Base-by-base conservation (phyloP, 2,329 filamentous ascomycete species). In the Aspergillus chevalieri region DNA sequence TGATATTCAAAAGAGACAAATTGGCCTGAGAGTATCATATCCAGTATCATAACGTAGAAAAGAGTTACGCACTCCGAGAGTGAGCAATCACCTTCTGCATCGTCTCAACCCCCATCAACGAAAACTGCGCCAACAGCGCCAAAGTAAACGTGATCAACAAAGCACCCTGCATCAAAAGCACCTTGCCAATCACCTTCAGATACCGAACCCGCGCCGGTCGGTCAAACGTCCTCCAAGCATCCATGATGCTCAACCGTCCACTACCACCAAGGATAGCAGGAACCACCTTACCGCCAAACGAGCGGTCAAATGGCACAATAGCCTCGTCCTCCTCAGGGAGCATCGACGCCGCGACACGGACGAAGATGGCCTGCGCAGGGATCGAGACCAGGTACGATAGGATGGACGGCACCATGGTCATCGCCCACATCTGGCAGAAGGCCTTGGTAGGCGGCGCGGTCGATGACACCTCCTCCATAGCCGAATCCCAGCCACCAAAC, bases 241-340 rank as follows among this genome's bases (percentile, higher is more conserved):
- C 86, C 45, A 80, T 67, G 62, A 92, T 79, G 38, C 85, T 81
- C 53, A 88, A 78, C 57, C 81, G 83, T 57, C 88, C 87, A 55
- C 78, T 80, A 48, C 86, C 88, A 51, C 82, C 84, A n/a, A 89
- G 75, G 45, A 89, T 78, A 52, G 81, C 80, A n/a, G 87, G 84
- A 56, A 85, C 81, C 24, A 92, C 81, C 65, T 84, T 86, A 59
- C 88, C 88, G 55, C 80, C 82, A 63, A 94, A 94, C 26, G 85
- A 85, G 56, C 90, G 87, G 75, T 97, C 92, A 62, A 97, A 95
- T 28, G 89, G 85, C 33, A 97, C 84, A 56, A 96, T 87, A 22
- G 88, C 83, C 71, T 94, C 86, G 57, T 90, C 80, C 15, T 88
- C 84, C 51, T 89, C 85, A 0, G 89, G 82, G 2, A 97, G 82